These are phyloP conservation scores for Hypericum androsaemum DNA, from an alignment of 345 rosid genomes.

Conservation along the genomic window DNA sequence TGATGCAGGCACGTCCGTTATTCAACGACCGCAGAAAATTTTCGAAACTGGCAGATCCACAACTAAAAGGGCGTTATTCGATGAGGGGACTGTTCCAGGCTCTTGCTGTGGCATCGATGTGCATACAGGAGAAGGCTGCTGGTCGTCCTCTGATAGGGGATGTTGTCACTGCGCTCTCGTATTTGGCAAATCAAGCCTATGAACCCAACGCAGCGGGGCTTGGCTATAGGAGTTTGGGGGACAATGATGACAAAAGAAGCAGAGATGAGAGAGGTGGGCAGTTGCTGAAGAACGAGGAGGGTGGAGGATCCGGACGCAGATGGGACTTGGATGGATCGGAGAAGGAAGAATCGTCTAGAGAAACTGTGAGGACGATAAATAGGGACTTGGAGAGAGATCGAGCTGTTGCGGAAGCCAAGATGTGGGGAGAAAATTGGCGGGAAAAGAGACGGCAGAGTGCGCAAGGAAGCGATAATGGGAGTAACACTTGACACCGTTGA, in stretches of 20 bases:
- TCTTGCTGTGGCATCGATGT: conserved; percentile 93
- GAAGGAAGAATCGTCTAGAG: conserved; percentile 84
- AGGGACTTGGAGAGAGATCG: conserved; percentile 75
- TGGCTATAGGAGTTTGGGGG: conserved; percentile 28
- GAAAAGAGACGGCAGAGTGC: conserved; percentile 53
- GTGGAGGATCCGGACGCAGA: conserved; percentile 58
- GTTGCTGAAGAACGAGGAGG: conserved; percentile 57
- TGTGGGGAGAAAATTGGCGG: conserved; percentile 95
- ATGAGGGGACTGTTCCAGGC: conserved; percentile 91
- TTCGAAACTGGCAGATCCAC: conserved; percentile 72
- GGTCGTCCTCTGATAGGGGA: conserved; percentile 86
- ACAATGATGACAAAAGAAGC: conserved; percentile 43
- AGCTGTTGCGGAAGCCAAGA: conserved; percentile 93
- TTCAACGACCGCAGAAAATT: conserved; percentile 79
- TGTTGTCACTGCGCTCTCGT: conserved; percentile 88
- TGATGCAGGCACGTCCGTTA: conserved; percentile 65
- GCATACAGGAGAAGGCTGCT: conserved; percentile 96
- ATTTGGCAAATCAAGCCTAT: conserved; percentile 74
- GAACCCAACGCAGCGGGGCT: conserved; percentile 39
- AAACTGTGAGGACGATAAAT: conserved; percentile 51
- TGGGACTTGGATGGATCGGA: conserved; percentile 77
- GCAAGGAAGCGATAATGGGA: conserved; percentile 3
- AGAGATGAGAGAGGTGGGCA: conserved; percentile 51
- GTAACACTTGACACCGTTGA: not conserved
- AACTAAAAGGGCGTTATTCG: conserved; percentile 66